Base-by-base conservation (phyloP, 305 asterid species). In the Fraxinus velutina region DNA sequence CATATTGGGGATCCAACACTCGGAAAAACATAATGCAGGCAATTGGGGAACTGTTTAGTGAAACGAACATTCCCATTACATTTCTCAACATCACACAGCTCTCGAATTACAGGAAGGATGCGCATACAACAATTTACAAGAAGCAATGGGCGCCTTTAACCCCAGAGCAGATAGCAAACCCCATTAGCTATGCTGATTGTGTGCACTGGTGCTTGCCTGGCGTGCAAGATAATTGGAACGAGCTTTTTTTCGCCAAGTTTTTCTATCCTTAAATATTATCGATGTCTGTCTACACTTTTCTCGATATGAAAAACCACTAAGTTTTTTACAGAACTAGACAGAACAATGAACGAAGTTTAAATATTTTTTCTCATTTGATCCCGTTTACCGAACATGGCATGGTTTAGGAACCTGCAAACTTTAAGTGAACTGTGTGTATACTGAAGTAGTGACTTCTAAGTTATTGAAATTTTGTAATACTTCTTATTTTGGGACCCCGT, bases 171-270 rank as follows among this genome's bases (percentile, higher is more conserved):
- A 76, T 71, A 0, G 88, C 86, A 0, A 77, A 86, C 24, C 90
- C 91, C 0, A 50, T 10, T 5, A 81, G 84, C 30, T 88, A 88
- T 27, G 92, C 92, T 0, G 91, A 89, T 75, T 89, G 92, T 80
- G 83, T 89, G 36, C 92, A 89, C 33, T 89, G 92, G 92, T 89
- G 92, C 37, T 64, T 89, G 22, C 91, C 92, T 2, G 92, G 92
- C 1, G 66, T 89, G 62, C 91, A 82, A 36, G 92, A 89, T 27
- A 83, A 81, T 36, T 89, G 92, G 92, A 89, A 86, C 24, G 86
- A 89, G 78, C 88, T 89, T 19, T 30, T 89, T 13, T 89, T 76
- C 39, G 21, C 89, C 4, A 86, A 88, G 81, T 88, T 89, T 21
- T 88, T 86, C 71, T 84, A 80, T 78, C 86, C 90, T 17, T 86